These are phyloP conservation scores for Chaetomiaceae sp. DNA, from an alignment of 2,329 filamentous ascomycete genomes.

Conservation along the genomic window DNA sequence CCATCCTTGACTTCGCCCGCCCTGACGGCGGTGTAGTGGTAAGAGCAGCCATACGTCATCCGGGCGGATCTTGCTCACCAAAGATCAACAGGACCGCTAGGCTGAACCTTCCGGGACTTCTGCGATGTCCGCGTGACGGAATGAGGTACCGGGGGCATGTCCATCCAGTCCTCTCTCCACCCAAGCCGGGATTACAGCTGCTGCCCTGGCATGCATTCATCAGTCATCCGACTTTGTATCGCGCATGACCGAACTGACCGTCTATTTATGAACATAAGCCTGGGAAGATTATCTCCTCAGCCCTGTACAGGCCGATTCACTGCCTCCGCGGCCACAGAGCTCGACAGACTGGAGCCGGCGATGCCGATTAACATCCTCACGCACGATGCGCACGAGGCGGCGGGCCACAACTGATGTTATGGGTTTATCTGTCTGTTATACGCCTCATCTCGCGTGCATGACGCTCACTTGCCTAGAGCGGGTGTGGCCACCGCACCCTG, in stretches of 20 bases:
- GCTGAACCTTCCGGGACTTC: neutral
- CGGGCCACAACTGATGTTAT: neutral
- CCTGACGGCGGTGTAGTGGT: neutral
- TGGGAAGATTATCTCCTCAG: neutral
- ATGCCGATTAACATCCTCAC: neutral
- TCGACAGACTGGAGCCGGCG: neutral
- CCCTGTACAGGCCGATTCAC: neutral
- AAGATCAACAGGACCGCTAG: neutral
- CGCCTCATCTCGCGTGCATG: slow-evolving; percentile 21
- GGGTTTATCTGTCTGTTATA: slow-evolving; percentile 18
- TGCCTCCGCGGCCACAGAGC: neutral
- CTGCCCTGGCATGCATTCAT: neutral
- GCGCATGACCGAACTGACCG: neutral
- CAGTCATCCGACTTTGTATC: neutral
- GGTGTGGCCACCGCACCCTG: neutral
- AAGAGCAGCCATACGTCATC: neutral
- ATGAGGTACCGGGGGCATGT: no score
- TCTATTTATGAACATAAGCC: neutral
- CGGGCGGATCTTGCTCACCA: neutral
- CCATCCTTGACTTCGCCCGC: neutral
- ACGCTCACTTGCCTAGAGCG: slow-evolving; percentile 5
- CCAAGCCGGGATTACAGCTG: no score
- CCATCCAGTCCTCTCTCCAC: no score
- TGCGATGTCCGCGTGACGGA: no score
- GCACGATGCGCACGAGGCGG: no score